Conservation (phyloP, 2,329 filamentous ascomycete genomes). For the Ophiostoma sp. region DNA sequence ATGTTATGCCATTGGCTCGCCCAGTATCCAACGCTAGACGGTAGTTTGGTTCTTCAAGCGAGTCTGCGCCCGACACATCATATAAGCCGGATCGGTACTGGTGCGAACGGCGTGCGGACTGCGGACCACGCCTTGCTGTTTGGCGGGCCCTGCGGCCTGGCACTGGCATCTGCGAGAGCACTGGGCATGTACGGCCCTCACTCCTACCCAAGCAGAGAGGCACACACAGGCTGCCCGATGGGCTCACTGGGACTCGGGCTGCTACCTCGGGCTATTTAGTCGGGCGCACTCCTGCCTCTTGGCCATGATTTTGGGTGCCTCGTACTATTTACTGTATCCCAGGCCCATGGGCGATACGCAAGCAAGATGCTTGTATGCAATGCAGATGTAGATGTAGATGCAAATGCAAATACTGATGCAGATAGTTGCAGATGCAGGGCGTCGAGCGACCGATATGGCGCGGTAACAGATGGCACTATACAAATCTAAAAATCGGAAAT, state of each 20-base stretch:
- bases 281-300: not conserved
- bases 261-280: not conserved
- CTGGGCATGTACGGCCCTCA: not conserved
- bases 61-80: not conserved
- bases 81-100: not conserved
- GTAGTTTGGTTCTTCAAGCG: not conserved
- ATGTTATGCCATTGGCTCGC: not conserved
- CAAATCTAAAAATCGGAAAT: not conserved
- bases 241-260: not conserved
- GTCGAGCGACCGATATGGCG: not conserved
- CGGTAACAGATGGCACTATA: not conserved
- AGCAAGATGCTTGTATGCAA: not conserved
- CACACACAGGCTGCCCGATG: not conserved
- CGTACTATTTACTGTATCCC: not conserved
- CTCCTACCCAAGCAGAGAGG: not conserved
- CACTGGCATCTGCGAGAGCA: no score
- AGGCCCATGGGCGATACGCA: not conserved
- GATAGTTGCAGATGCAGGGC: no score
- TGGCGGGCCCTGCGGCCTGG: no score
- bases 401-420: no score
- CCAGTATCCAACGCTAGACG: not conserved
- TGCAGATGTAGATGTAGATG: not conserved
- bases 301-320: not conserved
- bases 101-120: constrained; percentile 1
- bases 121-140: not conserved